Base-by-base conservation (phyloP, 202 grass and related monocot species). In the Cymbopogon flexuosus region DNA sequence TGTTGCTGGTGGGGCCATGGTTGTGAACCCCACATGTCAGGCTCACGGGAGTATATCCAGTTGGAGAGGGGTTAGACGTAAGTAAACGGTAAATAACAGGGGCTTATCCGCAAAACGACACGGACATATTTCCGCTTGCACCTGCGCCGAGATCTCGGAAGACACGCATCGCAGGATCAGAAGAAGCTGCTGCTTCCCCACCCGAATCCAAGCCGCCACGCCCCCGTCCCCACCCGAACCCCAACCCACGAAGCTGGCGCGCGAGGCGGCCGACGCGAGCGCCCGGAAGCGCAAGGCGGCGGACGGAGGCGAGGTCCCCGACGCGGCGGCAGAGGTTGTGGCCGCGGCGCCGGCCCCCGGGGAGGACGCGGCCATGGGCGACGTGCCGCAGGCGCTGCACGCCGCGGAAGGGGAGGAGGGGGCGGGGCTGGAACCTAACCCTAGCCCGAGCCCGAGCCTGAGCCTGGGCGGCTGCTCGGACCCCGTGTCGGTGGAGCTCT, bases 251-350 rank as follows among this genome's bases (percentile, higher is more conserved):
- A 88, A 88, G 85, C 93, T 97, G 95, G 95, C 95, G 86, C 77
- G 67, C 75, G 95, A 97, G 86, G 86, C 95, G 79, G 95, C 90
- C 76, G 95, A 91, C 82, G 80, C 88, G 58, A 91, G 90, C 88
- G 83, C 86, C 31, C 87, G 92, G 15, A 97, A 94, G 90, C 88
- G 92, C 85, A 97, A 97, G 88, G 88, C 92, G n/a, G 80, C 70
- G 54, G 92, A 91, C 36, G 92, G 82, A 46, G 76, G 66, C 46
- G 79, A 62, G 59, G 37, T 13, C 22, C 56, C 43, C 12, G 61
- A 37, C 31, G 70, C 11, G 0, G 5, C 47, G 0, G 47, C 49
- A 19, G 49, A 54, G 39, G 47, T 14, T 0, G 43, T 18, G 0
- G 82, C 36, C 18, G 81, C 59, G 33, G 43, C 78, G 8, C 52